Base-by-base conservation (phyloP, 139 green algal genomes). In the Haematococcus sp. region DNA sequence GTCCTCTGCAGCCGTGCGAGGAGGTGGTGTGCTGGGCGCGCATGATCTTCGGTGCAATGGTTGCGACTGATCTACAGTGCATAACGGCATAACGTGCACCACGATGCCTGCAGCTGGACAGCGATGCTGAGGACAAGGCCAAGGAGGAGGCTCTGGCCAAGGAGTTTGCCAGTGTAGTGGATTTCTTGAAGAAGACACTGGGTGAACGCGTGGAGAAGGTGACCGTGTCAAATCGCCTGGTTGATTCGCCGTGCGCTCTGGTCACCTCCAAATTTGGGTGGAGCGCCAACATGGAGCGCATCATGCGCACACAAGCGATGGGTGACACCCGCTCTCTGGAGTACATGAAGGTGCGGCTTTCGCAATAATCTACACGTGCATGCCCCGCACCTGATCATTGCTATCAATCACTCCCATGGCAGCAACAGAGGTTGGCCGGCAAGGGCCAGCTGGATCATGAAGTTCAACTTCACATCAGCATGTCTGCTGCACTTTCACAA, bases 231-330 rank as follows among this genome's bases (percentile, higher is more conserved):
- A 87, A 80, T 66, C 85, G 95, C 2, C 84, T 98, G 71, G 83
- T 85, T 20, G 90, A 96, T 85, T 95, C 93, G 1, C 96, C 96
- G 40, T 97, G 91, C 82, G 88, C 96, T 4, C 86, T 99, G 22
- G 94, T 98, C 31, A 95, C 95, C 65, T 93, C 84, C 77, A 97
- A 99, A 86, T 97, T 98, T 79, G 96, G 96, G 19, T 99, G 95
- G 93, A 88, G 65, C 40, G 95, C 96, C 65, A 98, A 99, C 91
- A 98, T 98, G 94, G 95, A 99, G 85, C 89, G 92, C 54, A 95
- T 98, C 85, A 97, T 97, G 91, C 85, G 82, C 17, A 44, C 69
- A 34, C 91, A 97, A 84, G 84, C 94, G 0, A 91, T 99, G 91
- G 95, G 90, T 17, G 95, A 98, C 77, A 78, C 78, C n/a, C 86